Conservation (phyloP, 225 moss, liverwort and hornwort genomes). For the Anthoceros angustus region DNA sequence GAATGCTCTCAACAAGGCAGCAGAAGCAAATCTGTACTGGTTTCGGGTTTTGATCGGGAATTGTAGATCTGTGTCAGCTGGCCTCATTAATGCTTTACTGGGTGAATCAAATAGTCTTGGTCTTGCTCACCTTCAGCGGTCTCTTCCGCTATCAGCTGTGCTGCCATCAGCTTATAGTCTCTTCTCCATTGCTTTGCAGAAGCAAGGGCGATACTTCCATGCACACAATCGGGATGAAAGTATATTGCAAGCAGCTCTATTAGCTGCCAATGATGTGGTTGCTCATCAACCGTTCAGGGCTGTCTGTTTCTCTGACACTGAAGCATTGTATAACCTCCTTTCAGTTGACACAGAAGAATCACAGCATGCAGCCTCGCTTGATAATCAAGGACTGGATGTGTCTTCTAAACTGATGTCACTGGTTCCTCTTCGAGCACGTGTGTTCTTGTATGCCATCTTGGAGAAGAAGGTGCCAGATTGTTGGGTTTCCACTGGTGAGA, state of each 20-base stretch:
- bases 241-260: constrained; percentile 54
- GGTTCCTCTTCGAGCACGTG: constrained; percentile 81
- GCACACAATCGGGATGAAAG: constrained; percentile 56
- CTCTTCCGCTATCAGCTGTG: constrained; percentile 60
- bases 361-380: constrained; percentile 74
- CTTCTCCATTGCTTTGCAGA: constrained; percentile 71
- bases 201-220: constrained; percentile 39
- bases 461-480: constrained; percentile 61
- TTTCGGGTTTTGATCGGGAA: constrained; percentile 85
- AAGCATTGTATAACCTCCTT: constrained; percentile 58
- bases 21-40: constrained; percentile 85
- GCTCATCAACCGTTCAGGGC: constrained; percentile 95
- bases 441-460: constrained; percentile 80
- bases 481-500: constrained; percentile 39
- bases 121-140: constrained; percentile 61
- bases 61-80: constrained; percentile 64
- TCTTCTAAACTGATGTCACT: constrained; percentile 50
- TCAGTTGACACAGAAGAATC: constrained; percentile 70
- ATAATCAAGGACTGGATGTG: constrained; percentile 63
- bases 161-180: constrained; percentile 87
- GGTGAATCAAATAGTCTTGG: constrained; percentile 74
- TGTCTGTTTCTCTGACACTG: constrained; percentile 77
- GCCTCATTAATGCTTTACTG: constrained; percentile 74
- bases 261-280: constrained; percentile 77
- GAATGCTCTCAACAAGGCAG: constrained; percentile 56